Conservation (phyloP, 2,329 filamentous ascomycete genomes). For the Claviceps monticola region DNA sequence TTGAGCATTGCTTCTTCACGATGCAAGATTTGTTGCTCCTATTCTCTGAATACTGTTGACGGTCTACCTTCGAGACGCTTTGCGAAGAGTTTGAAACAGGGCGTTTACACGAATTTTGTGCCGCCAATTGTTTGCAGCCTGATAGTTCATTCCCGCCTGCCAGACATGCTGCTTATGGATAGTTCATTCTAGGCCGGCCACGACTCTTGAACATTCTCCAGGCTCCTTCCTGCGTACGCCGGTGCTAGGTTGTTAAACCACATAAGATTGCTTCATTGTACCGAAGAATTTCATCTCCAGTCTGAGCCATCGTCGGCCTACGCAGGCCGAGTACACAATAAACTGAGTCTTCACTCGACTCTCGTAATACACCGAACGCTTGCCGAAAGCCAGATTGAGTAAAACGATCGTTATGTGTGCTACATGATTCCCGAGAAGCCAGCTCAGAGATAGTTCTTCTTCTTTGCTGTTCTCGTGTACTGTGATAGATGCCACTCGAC, state of each 20-base stretch:
- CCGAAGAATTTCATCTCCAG: neutral
- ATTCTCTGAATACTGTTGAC: neutral
- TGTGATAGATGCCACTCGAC: slow-evolving; percentile 94
- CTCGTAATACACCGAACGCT: too few species aligned
- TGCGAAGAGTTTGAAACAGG: neutral
- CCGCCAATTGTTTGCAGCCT: neutral
- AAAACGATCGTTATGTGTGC: neutral
- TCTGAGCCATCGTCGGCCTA: neutral
- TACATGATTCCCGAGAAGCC: neutral
- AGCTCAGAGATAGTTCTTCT: slow-evolving; percentile 49
- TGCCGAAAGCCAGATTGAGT: neutral
- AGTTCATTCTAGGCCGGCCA: neutral
- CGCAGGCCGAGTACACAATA: neutral
- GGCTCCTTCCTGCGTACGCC: neutral
- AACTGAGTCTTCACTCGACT: too few species aligned
- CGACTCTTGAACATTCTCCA: neutral
- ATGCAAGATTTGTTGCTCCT: neutral
- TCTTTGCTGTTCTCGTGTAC: slow-evolving; percentile 83
- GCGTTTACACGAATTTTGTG: too few species aligned
- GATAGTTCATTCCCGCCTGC: neutral
- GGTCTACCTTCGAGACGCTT: neutral
- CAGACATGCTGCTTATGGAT: neutral
- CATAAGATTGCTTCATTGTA: neutral
- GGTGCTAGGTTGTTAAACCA: neutral
- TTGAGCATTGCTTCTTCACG: neutral